Base-by-base conservation (phyloP, 139 green algal species). In the Zygnema cylindricum region DNA sequence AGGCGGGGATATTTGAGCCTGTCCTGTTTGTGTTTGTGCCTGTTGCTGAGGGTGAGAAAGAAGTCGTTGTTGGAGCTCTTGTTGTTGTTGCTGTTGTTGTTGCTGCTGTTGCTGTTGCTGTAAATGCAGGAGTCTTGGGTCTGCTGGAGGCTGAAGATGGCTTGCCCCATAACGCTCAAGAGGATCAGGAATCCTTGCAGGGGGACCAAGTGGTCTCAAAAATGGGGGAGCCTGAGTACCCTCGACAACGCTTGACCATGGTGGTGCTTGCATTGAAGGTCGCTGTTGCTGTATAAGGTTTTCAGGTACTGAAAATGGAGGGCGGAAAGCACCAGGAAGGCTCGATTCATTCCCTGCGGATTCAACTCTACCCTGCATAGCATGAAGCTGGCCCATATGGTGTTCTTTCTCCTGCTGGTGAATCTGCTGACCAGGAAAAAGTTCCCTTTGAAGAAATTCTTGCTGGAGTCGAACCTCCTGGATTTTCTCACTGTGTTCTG, bases 51-150 rank as follows among this genome's bases (percentile, higher is more conserved):
- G 25, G n/a, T 76, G 32, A 35, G 76, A 43, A 11, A 75, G 78
- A 25, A 69, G 38, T 35, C 36, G 23, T 32, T 55, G 39, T 1
- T 87, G 55, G 0, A 86, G 82, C 0, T 84, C 35, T 3, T 85
- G 77, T 11, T 85, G 77, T 55, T 85, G 42, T 1, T 87, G 55
- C 0, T 83, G 82, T 0, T 84, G 22, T 3, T 85, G 77, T 11
- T 85, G 77, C 77, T 85, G 42, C 11, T 85, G 77, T 55, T 85
- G 77, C 41, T 85, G 77, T 54, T 85, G 77, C 77, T 88, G 82
- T 3, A 11, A 7, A 79, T 63, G 49, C 49, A 63, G 7, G 49
- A 63, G 49, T 63, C 49, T 63, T 63, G 49, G 16, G 16, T 63
- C 49, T 63, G 49, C 7, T 7, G 49, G 49, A 63, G 49, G 49